A percentile compares a stretch with the other conserved stretches of the same genome.
Evolutionary conservation across 2,329 filamentous ascomycete genomes (phyloP).

Genomic region (Cladophialophora bantiana): DNA sequence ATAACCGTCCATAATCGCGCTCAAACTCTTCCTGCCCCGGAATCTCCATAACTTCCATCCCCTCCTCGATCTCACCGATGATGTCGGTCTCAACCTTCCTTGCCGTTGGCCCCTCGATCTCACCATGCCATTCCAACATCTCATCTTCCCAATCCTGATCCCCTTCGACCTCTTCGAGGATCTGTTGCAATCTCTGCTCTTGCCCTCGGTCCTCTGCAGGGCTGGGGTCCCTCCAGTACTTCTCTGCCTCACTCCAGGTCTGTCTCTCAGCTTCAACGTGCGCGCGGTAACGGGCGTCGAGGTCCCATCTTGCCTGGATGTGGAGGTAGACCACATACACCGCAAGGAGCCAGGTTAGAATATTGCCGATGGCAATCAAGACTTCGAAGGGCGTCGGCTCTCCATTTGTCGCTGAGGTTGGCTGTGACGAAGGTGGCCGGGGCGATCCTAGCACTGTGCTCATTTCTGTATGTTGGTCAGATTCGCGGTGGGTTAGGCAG

Average conservation of each 20-base stretch:
- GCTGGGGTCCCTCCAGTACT: background rate
- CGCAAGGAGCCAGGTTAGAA: conserved; percentile 24
- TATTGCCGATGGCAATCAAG: conserved; percentile 26
- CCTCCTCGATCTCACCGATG: conserved; percentile 2
- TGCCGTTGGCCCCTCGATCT: background rate
- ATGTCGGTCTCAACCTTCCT: background rate
- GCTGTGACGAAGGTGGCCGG: background rate
- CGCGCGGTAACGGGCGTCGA: conserved; percentile 7
- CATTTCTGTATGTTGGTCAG: background rate
- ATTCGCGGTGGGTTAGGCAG: background rate
- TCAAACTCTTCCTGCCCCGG: background rate
- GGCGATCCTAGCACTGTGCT: background rate
- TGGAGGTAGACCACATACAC: conserved; percentile 18
- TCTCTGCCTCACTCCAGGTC: background rate
- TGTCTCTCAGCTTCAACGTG: conserved; percentile 5
- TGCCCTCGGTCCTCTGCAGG: background rate
- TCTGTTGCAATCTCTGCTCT: conserved; percentile 2
- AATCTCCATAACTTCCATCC: conserved; percentile 12
- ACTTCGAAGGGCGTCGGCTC: conserved; percentile 15
- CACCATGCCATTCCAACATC: background rate
- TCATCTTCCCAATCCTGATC: conserved; percentile 10
- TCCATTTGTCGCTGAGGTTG: background rate
- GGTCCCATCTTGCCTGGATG: conserved; percentile 22
- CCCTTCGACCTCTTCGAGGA: conserved; percentile 8
- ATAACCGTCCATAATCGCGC: background rate